These are phyloP conservation scores for Lasiodiplodia sp. DNA, from an alignment of 2,329 filamentous ascomycete species.

Conservation along the genomic window DNA sequence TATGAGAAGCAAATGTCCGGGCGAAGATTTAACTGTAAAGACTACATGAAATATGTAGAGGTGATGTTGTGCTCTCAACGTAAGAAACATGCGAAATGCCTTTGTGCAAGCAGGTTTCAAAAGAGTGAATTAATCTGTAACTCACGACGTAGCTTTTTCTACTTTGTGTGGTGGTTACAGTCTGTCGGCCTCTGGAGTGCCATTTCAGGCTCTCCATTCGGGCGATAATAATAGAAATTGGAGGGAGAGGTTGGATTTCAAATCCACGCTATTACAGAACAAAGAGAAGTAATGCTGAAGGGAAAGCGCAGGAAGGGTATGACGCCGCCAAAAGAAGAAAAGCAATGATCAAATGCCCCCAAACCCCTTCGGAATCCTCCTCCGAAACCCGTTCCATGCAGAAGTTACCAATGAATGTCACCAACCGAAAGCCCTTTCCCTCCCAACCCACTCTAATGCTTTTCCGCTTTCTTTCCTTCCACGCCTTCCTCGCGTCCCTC, in stretches of 20 bases:
- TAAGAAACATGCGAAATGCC: not conserved
- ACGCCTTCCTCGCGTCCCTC: not conserved
- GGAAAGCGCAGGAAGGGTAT: constrained; percentile 20
- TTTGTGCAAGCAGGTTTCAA: not conserved
- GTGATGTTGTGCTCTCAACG: not conserved
- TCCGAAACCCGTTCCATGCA: not conserved
- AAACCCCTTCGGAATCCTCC: not conserved
- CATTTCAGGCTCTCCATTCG: not conserved
- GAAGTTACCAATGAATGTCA: not conserved
- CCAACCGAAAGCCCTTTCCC: not conserved
- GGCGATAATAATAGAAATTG: not conserved
- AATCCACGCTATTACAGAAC: constrained; percentile 9
- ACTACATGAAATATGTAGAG: not conserved
- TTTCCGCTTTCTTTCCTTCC: too few relatives aligned
- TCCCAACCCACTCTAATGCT: not conserved
- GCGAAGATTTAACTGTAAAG: not conserved
- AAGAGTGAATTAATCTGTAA: not conserved
- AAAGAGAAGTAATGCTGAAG: not conserved
- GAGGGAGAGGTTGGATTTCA: constrained; percentile 2
- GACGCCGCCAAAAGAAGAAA: constrained; percentile 12
- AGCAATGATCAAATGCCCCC: not conserved
- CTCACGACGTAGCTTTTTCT: not conserved
- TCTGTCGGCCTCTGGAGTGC: not conserved
- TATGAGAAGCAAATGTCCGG: not conserved
- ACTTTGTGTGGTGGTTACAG: not conserved